These are phyloP conservation scores for Barbatosphaeria neglecta DNA, from an alignment of 495 filamentous ascomycete genomes.

Conservation along the genomic window DNA sequence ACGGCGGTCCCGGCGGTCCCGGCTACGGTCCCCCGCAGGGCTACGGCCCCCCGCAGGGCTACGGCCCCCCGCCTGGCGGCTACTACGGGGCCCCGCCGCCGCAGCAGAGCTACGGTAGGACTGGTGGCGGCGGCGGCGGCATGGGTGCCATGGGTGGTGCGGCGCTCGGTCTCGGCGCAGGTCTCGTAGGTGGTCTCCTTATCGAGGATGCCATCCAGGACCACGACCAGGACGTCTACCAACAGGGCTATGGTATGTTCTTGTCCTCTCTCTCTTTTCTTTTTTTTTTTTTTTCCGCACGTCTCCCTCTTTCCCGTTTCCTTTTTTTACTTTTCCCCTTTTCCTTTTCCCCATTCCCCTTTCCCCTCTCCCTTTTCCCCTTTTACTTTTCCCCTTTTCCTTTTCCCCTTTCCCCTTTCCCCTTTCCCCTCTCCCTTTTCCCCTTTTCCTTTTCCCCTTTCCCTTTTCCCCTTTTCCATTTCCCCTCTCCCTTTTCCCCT, in stretches of 20 bases:
- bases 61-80: slow-evolving; percentile 10
- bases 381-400: too few species aligned
- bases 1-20: slow-evolving; percentile 13
- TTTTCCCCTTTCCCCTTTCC: too few species aligned
- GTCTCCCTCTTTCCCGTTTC: too few species aligned
- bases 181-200: slow-evolving; percentile 59
- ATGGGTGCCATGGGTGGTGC: slow-evolving; percentile 59
- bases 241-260: slow-evolving; percentile 30
- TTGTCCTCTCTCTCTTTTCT: background rate
- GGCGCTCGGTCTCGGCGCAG: slow-evolving; percentile 66
- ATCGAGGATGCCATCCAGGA: slow-evolving; percentile 55
- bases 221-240: slow-evolving; percentile 39
- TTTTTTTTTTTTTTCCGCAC: too few species aligned
- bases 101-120: slow-evolving; percentile 4
- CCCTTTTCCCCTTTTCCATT: slow-evolving; percentile 2
- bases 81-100: slow-evolving; percentile 19
- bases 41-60: slow-evolving; percentile 10
- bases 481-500: background rate
- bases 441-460: slow-evolving; percentile 3
- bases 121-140: slow-evolving; percentile 31
- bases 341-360: too few species aligned
- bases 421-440: background rate
- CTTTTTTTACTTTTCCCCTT: background rate
- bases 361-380: too few species aligned
- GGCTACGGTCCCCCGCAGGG: slow-evolving; percentile 9